Base-by-base conservation (phyloP, 306 rosid genomes). In the Abrus precatorius region DNA sequence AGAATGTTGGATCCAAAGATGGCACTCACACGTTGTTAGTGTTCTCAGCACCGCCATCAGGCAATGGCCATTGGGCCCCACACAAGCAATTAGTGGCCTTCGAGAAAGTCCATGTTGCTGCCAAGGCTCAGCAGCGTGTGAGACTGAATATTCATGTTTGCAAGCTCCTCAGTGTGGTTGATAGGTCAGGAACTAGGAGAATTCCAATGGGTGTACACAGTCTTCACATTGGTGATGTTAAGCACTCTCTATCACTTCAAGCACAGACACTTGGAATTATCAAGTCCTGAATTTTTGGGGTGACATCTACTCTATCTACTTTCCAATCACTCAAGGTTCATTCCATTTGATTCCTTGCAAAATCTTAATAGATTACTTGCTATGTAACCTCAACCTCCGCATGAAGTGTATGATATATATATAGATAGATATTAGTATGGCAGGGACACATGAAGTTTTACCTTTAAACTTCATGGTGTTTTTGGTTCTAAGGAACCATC, bases 81-180 rank as follows among this genome's bases (percentile, higher is more conserved):
- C 83, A 34, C 69, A 91, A 89, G 65, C 98, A 90, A 44, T 32
- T 91, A 14, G 93, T 89, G 56, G 92, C 90, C 2, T 93, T 93
- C 44, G 88, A 93, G 88, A 93, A 87, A 68, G 88, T 91, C 0
- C 86, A 82, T 3, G 84, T 93, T 7, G 77, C 89, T 3, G 83
- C 95, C 20, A 83, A 82, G 74, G 77, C 84, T 40, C 85, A 69
- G 30, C 87, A 52, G 0, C 82, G 92, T 32, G 84, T 93, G 38
- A 69, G 33, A 27, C 43, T 94, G n/a, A 85, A 86, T 5, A 67
- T 94, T 66, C 95, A 92, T 59, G 91, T 94, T 9, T 94, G 98
- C 79, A 94, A 92, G 84, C 75, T 52, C 40, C 79, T 94, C 1
- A 94, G 98, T n/a, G 94, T 90, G 2, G 98, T 94, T 82, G 98